Percentiles rank a stretch among this genome's conserved stretches.
phyloP scores from a whole-genome alignment of 2,329 filamentous ascomycete species.

The Cyclaneusma minus region DNA sequence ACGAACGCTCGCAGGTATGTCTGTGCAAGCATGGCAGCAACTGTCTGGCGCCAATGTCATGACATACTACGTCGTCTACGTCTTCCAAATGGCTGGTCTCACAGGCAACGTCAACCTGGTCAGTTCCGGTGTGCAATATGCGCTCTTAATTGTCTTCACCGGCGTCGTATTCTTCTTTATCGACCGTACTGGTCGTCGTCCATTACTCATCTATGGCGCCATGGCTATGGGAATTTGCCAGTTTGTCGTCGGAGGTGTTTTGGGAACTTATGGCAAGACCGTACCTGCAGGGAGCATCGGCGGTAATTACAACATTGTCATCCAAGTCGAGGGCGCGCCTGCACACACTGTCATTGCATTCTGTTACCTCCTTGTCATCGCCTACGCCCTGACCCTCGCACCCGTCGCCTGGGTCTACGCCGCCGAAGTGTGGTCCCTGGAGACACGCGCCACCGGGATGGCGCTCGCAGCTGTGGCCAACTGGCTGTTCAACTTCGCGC shows the following conservation, averaged over 20 bases:
- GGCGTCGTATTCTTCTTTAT: conserved; percentile 11
- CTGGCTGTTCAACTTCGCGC: conserved; percentile 43
- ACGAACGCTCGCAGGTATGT: conserved; percentile 36
- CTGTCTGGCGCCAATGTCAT: conserved; percentile 13
- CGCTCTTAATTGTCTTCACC: conserved; percentile 12
- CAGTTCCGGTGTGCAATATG: conserved; percentile 10
- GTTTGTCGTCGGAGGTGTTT: conserved; percentile 28
- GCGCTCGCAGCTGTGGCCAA: conserved; percentile 38
- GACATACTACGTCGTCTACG: conserved; percentile 22
- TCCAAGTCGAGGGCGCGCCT: conserved; percentile 32
- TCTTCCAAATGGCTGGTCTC: conserved; percentile 22
- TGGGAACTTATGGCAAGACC: conserved; percentile 23
- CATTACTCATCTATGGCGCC: conserved; percentile 19
- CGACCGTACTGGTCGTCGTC: conserved; percentile 10
- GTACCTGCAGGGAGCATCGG: conserved; percentile 25
- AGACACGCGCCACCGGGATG: conserved; percentile 44
- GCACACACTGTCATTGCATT: conserved; percentile 50
- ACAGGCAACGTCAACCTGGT: conserved; percentile 20
- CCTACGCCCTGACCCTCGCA: conserved; percentile 47
- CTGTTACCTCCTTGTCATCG: conserved; percentile 46
- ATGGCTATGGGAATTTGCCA: conserved; percentile 25
- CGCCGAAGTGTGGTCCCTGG: conserved; percentile 47
- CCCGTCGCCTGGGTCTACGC: conserved; percentile 52
- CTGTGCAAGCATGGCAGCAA: conserved; percentile 38
- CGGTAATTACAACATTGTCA: conserved; percentile 33